A percentile compares a stretch with the other conserved stretches of the same genome.
phyloP scores from a whole-genome alignment of 2,329 filamentous ascomycete genomes.

The Rutstroemia sp. region DNA sequence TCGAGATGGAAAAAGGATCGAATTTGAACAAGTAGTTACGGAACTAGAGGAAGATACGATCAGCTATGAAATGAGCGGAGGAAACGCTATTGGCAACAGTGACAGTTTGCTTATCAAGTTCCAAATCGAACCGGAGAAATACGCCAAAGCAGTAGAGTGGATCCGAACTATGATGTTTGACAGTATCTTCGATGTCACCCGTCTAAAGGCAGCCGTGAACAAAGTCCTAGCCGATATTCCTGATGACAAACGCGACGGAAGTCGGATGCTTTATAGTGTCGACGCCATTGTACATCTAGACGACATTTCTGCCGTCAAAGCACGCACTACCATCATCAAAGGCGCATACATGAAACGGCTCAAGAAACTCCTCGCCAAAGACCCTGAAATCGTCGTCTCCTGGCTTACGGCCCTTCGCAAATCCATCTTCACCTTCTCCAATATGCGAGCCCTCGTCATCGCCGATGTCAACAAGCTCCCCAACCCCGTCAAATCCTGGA shows the following conservation, averaged over 20 bases:
- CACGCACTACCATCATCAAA: conserved; percentile 77
- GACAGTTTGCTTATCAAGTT: conserved; percentile 79
- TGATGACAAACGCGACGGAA: conserved; percentile 81
- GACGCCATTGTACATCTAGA: conserved; percentile 75
- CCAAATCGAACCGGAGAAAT: conserved; percentile 83
- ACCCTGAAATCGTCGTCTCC: conserved; percentile 66
- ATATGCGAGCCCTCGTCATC: conserved; percentile 78
- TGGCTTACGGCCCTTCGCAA: conserved; percentile 72
- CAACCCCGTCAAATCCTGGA: conserved; percentile 74
- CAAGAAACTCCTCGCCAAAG: conserved; percentile 69
- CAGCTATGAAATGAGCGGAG: conserved; percentile 67
- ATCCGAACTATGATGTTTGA: conserved; percentile 81
- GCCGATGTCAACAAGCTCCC: conserved; percentile 69
- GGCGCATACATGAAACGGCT: conserved; percentile 81
- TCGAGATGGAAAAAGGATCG: conserved; percentile 66
- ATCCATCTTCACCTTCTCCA: conserved; percentile 73
- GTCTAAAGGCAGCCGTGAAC: conserved; percentile 57
- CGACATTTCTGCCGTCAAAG: conserved; percentile 67
- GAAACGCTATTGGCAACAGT: conserved; percentile 62
- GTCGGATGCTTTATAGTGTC: conserved; percentile 55
- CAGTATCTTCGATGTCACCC: conserved; percentile 71
- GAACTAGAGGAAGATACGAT: conserved; percentile 88
- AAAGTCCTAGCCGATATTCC: conserved; percentile 89
- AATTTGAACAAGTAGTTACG: conserved; percentile 88
- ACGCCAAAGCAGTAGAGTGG: conserved; percentile 74